Conservation (phyloP, 2,329 filamentous ascomycete species). For the Hypomyces perniciosus region DNA sequence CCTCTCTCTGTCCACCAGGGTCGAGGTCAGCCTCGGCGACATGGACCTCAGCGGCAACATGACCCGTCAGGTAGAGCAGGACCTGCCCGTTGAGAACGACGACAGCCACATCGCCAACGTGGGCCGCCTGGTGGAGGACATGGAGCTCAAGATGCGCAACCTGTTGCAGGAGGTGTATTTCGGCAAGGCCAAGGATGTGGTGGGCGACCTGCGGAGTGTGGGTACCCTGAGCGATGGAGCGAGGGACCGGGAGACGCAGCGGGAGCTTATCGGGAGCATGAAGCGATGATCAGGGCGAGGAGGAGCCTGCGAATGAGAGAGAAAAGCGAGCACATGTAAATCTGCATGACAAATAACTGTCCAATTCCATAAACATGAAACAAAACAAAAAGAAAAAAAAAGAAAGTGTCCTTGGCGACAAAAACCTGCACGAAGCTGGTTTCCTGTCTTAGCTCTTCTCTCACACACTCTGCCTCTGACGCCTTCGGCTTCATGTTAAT, state of each 20-base stretch:
- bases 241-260: slow-evolving; percentile 75
- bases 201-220: slow-evolving; percentile 87
- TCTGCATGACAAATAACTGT: too few species aligned
- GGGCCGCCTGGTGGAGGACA: slow-evolving; percentile 90
- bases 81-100: slow-evolving; percentile 83
- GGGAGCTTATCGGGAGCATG: slow-evolving; percentile 74
- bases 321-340: not conserved
- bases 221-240: slow-evolving; percentile 77
- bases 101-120: slow-evolving; percentile 94
- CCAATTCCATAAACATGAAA: not conserved
- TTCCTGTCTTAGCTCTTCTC: too few species aligned
- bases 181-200: slow-evolving; percentile 97
- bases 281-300: slow-evolving; percentile 29
- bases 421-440: not conserved
- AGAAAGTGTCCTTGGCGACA: not conserved
- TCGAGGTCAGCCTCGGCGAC: slow-evolving; percentile 57
- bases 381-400: not conserved
- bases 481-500: too few species aligned
- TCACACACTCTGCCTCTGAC: too few species aligned
- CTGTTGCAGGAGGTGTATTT: slow-evolving; percentile 98
- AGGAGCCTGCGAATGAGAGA: not conserved
- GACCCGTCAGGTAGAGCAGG: slow-evolving; percentile 92
- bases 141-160: slow-evolving; percentile 99
- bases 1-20: slow-evolving; percentile 66
- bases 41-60: slow-evolving; percentile 96